Conservation (phyloP, 1,284 basidiomycete species). For the Apiotrichum gracile region DNA sequence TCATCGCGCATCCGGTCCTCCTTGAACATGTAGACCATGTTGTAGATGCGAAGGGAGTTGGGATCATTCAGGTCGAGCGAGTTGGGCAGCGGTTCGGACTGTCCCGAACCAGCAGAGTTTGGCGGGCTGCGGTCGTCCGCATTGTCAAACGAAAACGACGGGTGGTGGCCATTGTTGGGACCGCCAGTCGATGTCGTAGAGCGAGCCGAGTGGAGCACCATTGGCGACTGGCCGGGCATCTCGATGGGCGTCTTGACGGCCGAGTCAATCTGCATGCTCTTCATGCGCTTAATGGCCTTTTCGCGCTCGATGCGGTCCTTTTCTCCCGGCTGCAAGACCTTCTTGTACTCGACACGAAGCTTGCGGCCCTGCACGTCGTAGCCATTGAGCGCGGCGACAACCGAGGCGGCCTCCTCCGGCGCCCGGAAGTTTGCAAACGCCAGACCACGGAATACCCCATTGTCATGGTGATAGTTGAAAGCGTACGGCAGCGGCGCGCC, state of each 20-base stretch:
- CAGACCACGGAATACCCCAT: constrained; percentile 91
- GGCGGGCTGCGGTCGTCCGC: constrained; percentile 48
- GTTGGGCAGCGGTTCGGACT: constrained; percentile 49
- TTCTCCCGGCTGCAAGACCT: constrained; percentile 95
- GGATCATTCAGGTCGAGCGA: constrained; percentile 95
- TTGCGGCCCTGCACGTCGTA: constrained; percentile 98
- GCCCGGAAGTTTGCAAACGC: constrained; percentile 98
- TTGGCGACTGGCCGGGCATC: constrained; percentile 1
- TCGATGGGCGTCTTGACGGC: constrained; percentile 6
- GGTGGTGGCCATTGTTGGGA: constrained; percentile 48
- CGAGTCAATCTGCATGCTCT: constrained; percentile 87
- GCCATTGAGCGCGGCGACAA: constrained; percentile 73
- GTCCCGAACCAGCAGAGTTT: constrained; percentile 53
- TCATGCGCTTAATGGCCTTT: constrained; percentile 97
- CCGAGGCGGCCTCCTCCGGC: constrained; percentile 83
- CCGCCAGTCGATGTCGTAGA: constrained; percentile 33
- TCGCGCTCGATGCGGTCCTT: constrained; percentile 98
- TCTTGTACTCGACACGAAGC: constrained; percentile 98
- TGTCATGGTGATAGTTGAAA: constrained; percentile 97
- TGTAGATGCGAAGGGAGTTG: constrained; percentile 92
- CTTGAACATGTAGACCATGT: constrained; percentile 92
- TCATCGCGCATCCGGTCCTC: constrained; percentile 97
- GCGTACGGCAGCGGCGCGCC: constrained; percentile 97
- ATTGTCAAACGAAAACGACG: constrained; percentile 45
- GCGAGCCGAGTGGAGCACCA: not conserved